These are phyloP conservation scores for Magnaporthales sp. DNA, from an alignment of 2,329 filamentous ascomycete genomes.

Conservation along the genomic window DNA sequence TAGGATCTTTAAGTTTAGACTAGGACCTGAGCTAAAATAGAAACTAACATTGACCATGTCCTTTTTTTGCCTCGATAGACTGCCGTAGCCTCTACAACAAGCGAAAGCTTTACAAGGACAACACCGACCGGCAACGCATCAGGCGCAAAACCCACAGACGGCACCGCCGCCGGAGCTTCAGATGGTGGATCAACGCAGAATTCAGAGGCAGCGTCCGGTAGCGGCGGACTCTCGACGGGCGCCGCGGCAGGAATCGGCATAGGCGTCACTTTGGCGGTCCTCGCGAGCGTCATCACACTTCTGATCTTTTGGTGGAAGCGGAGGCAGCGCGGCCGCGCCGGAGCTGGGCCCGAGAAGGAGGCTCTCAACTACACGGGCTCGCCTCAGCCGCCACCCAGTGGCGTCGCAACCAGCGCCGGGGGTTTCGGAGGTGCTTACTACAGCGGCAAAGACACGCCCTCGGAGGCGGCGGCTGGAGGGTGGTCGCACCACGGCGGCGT, in stretches of 20 bases:
- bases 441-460: background rate
- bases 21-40: too few relatives aligned
- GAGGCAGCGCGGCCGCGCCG: constrained; percentile 12
- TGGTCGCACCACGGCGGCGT: background rate
- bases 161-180: background rate
- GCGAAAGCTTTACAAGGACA: too few relatives aligned
- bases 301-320: constrained; percentile 19
- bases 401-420: background rate
- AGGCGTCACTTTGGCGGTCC: constrained; percentile 22
- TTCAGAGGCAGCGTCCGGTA: background rate
- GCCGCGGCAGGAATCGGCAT: constrained; percentile 26
- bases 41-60: background rate
- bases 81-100: background rate
- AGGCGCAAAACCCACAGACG: background rate
- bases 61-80: background rate
- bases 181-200: background rate
- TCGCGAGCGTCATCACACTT: constrained; percentile 20
- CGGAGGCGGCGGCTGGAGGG: background rate
- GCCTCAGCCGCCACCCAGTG: background rate
- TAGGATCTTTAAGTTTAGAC: background rate
- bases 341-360: background rate
- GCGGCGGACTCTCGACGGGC: constrained; percentile 19
- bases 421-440: background rate
- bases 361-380: background rate
- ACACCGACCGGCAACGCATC: background rate